These are phyloP conservation scores for Lactarius evosmus DNA, from an alignment of 768 basidiomycete genomes.

Conservation along the genomic window DNA sequence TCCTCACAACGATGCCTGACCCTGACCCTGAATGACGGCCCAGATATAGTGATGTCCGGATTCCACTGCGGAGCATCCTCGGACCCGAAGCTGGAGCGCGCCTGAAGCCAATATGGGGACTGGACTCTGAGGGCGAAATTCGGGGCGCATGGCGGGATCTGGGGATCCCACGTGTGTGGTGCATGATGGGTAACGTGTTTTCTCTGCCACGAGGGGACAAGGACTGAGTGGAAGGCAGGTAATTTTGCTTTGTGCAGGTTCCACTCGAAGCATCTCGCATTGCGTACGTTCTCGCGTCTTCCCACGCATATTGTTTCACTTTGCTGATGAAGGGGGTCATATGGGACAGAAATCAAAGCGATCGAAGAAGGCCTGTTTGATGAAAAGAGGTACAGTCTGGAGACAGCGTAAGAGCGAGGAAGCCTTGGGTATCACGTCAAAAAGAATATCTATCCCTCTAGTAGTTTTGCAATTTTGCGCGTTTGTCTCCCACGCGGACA, in stretches of 20 bases:
- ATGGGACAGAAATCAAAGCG: constrained; percentile 61
- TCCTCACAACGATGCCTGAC: neutral
- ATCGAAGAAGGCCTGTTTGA: constrained; percentile 49
- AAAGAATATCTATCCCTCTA: neutral
- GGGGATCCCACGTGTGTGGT: constrained; percentile 54
- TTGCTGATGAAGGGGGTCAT: neutral
- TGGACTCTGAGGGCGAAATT: constrained; percentile 63
- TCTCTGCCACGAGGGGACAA: neutral
- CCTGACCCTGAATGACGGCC: neutral
- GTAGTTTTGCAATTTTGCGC: neutral
- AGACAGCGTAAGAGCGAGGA: constrained; percentile 6
- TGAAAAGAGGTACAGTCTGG: constrained; percentile 32
- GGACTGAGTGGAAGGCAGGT: constrained; percentile 33
- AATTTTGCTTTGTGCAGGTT: constrained; percentile 62
- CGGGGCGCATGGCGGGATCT: constrained; percentile 48
- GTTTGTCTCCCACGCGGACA: neutral
- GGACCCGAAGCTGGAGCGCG: constrained; percentile 44
- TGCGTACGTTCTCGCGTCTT: constrained; percentile 47
- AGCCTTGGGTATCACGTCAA: neutral
- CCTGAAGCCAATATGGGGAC: constrained; percentile 59
- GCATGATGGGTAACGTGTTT: constrained; percentile 48
- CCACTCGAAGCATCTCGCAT: constrained; percentile 62
- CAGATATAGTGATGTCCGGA: constrained; percentile 47
- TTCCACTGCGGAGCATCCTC: constrained; percentile 43
- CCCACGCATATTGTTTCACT: neutral